Evolutionary conservation across 2,329 filamentous ascomycete genomes (phyloP).

Genomic region (Arthrobotrys sinensis): DNA sequence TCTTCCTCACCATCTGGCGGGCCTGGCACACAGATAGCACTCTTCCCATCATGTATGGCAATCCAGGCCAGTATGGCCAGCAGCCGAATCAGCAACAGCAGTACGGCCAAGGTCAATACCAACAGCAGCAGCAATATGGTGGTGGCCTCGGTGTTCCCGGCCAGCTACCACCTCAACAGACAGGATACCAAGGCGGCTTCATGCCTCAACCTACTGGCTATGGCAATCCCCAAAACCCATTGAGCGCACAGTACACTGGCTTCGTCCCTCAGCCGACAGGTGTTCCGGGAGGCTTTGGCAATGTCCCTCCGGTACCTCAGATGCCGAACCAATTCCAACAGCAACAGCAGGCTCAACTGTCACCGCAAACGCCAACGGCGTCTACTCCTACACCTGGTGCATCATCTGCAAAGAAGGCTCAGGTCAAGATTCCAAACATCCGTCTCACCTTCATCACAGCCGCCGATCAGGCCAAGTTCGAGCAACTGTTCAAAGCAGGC

Average conservation of each 20-base stretch:
- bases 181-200: slow-evolving; percentile 70
- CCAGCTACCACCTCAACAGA: slow-evolving; percentile 74
- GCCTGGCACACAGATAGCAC: slow-evolving; percentile 4
- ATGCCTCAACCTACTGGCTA: slow-evolving; percentile 71
- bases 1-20: background rate
- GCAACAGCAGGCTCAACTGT: slow-evolving; percentile 72
- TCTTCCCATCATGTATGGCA: slow-evolving; percentile 48
- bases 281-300: slow-evolving; percentile 69
- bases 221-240: slow-evolving; percentile 68
- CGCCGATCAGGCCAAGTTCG: slow-evolving; percentile 94
- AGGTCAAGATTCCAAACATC: slow-evolving; percentile 90
- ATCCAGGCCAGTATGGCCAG: slow-evolving; percentile 59
- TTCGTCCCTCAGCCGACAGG: slow-evolving; percentile 71
- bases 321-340: slow-evolving; percentile 75
- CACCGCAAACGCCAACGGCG: slow-evolving; percentile 71
- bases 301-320: slow-evolving; percentile 69
- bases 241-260: slow-evolving; percentile 79
- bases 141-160: slow-evolving; percentile 67
- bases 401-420: slow-evolving; percentile 69
- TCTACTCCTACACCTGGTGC: slow-evolving; percentile 69
- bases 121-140: slow-evolving; percentile 67
- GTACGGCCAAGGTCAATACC: slow-evolving; percentile 60
- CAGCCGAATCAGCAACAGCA: slow-evolving; percentile 61
- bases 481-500: slow-evolving; percentile 96
- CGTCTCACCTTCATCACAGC: slow-evolving; percentile 96